Percentiles rank a stretch among this genome's conserved stretches.
Evolutionary conservation across 257 asterid species (phyloP).

Genomic region (Euphrasia confusa): DNA sequence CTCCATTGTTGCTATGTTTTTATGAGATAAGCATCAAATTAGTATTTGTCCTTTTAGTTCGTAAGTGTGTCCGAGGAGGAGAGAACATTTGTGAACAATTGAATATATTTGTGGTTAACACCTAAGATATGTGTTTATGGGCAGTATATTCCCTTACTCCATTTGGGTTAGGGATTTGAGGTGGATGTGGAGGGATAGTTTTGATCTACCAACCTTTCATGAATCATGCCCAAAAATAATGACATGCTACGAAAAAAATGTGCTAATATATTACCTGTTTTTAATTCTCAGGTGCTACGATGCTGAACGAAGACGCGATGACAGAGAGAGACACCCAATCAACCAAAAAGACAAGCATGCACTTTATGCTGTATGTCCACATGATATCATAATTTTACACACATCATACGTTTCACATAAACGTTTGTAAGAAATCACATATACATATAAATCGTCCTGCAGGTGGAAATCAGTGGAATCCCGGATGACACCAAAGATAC

Average conservation of each 20-base stretch:
- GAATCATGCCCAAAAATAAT: slow-evolving; percentile 4
- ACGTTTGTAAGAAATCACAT: slow-evolving; percentile 20
- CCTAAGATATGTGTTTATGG: not conserved
- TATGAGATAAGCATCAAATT: not conserved
- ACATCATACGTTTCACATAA: slow-evolving; percentile 9
- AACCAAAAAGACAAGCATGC: slow-evolving; percentile 73
- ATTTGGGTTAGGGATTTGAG: not conserved
- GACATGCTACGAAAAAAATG: not conserved
- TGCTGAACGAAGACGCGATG: slow-evolving; percentile 74
- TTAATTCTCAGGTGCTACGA: slow-evolving; percentile 70
- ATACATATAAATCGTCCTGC: slow-evolving; percentile 24
- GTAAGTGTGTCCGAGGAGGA: not conserved
- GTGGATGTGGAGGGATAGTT: not conserved
- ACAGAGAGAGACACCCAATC: slow-evolving; percentile 84
- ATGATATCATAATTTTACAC: not conserved
- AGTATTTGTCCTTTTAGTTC: not conserved
- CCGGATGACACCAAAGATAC: slow-evolving; percentile 79
- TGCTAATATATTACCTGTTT: slow-evolving; percentile 14
- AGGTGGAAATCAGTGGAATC: slow-evolving; percentile 67
- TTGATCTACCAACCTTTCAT: slow-evolving; percentile 9
- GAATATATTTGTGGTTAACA: not conserved
- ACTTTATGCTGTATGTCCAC: slow-evolving; percentile 64
- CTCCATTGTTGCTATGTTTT: not conserved
- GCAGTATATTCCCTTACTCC: not conserved
- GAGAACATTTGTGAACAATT: not conserved